Conservation (phyloP, 257 asterid species). For the Capsicum rhomboideum region DNA sequence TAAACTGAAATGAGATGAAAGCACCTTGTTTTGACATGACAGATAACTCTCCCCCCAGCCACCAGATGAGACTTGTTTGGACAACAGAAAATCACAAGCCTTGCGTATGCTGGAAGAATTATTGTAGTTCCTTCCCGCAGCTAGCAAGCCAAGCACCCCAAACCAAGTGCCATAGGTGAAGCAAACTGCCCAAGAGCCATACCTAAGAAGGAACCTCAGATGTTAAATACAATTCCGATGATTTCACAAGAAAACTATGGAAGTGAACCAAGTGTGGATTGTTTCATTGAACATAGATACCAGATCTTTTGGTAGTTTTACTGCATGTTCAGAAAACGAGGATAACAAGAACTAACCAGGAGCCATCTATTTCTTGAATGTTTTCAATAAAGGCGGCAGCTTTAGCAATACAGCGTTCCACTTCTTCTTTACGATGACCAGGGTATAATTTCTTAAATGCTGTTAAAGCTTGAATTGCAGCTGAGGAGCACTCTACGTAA, state of each 20-base stretch:
- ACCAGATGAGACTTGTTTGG: slow-evolving; percentile 85
- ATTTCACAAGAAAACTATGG: neutral
- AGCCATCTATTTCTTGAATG: slow-evolving; percentile 82
- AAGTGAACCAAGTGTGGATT: neutral
- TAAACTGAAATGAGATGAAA: neutral
- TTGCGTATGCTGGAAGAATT: slow-evolving; percentile 58
- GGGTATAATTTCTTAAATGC: slow-evolving; percentile 72
- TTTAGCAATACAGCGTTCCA: slow-evolving; percentile 54
- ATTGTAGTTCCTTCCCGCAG: slow-evolving; percentile 63
- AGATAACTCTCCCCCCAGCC: slow-evolving; percentile 99
- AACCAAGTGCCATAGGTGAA: slow-evolving; percentile 94
- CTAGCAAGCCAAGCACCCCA: slow-evolving; percentile 79
- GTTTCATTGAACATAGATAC: neutral
- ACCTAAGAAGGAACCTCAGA: slow-evolving; percentile 34
- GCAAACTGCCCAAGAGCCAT: slow-evolving; percentile 98
- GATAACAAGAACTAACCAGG: slow-evolving; percentile 58
- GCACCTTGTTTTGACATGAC: slow-evolving; percentile 90
- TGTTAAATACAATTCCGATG: neutral
- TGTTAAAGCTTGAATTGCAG: slow-evolving; percentile 83
- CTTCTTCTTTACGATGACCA: slow-evolving; percentile 74
- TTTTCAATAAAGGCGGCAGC: slow-evolving; percentile 63
- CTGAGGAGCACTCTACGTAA: slow-evolving; percentile 96
- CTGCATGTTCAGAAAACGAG: neutral
- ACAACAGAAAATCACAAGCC: slow-evolving; percentile 86
- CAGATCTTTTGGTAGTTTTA: neutral